Evolutionary conservation across 495 filamentous ascomycete genomes (phyloP), one percentile per base, ranked within the genome.

Genomic region (Penicillium coffeae): DNA sequence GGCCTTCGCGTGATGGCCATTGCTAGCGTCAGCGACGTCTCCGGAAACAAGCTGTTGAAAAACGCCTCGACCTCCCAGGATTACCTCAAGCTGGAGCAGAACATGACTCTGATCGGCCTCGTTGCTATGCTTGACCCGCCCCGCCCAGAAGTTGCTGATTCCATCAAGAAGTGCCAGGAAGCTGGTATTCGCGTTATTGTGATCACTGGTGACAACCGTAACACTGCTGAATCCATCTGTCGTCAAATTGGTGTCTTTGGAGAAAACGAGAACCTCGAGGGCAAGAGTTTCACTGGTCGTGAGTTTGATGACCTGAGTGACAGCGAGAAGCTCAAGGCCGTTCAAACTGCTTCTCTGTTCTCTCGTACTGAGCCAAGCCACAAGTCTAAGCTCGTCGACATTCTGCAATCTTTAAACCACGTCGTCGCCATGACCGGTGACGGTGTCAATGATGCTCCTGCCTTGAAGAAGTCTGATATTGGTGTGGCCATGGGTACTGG

Each of bases 401-500:
- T 97, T 21, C 86, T 99, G 47, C 94, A 99, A 68, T 87, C 87
- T 20, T 73, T 87, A 52, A 88, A 89, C 52, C 89, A 97, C 64
- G 94, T 99, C 21, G 94, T 99, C 50, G 94, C 94, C 52, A 99
- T 99, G 94, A 99, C 94, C 50, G 94, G 94, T 56, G 94, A 99
- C 65, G 94, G 94, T 64, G 94, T 99, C 68, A 99, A 99, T 62
- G 94, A 99, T 73, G 94, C 94, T 1, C 94, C 94, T 34, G 94
- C 94, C 14, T 78, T 99, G 58, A 99, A 99, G 80, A 96, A 96
- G 70, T 85, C 93, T 3, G 94, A 99, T 63, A 99, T 99, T 70
- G 94, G 94, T 60, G 91, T 99, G 27, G 94, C 94, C 18, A 99
- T 99, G 94, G 94, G 94, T 42, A 92, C 90, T 22, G 94, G 94